Evolutionary conservation across 1,139 yeast species (phyloP), one percentile per base, ranked within the genome.

Genomic region (Magnusiomyces tetraspermus): DNA sequence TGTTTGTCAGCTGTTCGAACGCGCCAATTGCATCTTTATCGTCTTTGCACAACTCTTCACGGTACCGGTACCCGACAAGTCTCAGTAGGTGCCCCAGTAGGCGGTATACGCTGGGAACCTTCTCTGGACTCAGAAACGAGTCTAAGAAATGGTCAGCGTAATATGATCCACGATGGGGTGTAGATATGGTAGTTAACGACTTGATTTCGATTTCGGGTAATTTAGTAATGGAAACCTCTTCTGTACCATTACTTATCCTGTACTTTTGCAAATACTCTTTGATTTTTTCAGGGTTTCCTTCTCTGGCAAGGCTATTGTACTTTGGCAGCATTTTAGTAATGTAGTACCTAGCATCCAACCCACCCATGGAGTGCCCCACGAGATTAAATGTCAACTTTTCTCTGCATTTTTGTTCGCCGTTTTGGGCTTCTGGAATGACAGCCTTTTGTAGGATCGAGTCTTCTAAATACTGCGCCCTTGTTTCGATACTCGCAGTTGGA

Each of bases 321-420:
- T 68, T 61, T 40, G 70, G 72, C 23, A 73, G 70, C 17, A 83
- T 66, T 51, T 77, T 71, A 0, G 87, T 76, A 1, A 87, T 84
- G 59, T 89, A 68, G 63, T 83, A 86, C 50, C 97, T 69, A 41
- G 90, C 79, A 65, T 89, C 97, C 43, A 89, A 70, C 0, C 97
- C 97, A 8, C 97, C 97, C 96, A 89, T 88, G 0, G 96, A 87
- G 64, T 89, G 97, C n/a, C 95, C 94, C 22, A 89, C 74, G 41
- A 89, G 67, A 63, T 89, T 89, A 17, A 89, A 47, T 17, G 55
- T n/a, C n/a, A 55, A 26, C 54, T 48, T 33, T 33, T 17, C 31
- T 28, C 31, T 8, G 6, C 11, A 28, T 28, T 28, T 11, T 28
- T 28, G 11, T 28, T 28, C 31, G n/a, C n/a, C n/a, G n/a, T 28